Conservation (phyloP, 169 alveolate species). For the Cryptosporidium tyzzeri region DNA sequence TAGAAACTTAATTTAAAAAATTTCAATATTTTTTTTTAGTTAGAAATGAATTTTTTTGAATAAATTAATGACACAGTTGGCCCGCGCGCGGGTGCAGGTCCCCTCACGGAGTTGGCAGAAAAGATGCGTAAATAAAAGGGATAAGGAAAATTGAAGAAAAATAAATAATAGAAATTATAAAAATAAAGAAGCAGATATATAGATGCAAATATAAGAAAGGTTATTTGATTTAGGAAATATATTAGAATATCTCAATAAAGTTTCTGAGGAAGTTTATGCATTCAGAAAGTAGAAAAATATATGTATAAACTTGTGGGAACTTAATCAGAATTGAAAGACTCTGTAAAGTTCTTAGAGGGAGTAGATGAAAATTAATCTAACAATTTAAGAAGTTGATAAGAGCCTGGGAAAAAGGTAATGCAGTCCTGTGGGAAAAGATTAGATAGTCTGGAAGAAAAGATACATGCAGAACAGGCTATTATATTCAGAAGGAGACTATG, state of each 20-base stretch:
- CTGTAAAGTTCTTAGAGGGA: constrained; percentile 6
- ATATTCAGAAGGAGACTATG: constrained; percentile 34
- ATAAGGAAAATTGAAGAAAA: neutral
- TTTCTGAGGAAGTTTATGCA: neutral
- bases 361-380: constrained; percentile 16
- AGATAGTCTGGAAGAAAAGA: constrained; percentile 1
- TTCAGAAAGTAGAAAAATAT: neutral
- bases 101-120: constrained; percentile 3
- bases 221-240: neutral
- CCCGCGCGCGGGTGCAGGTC: neutral
- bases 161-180: neutral
- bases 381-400: neutral
- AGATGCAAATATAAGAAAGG: constrained; percentile 10
- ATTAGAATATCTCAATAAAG: neutral
- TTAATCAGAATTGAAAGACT: constrained; percentile 2
- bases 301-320: constrained; percentile 12
- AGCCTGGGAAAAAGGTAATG: constrained; percentile 4
- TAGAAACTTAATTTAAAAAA: no score
- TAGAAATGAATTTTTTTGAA: no score
- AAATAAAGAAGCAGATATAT: neutral
- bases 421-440: neutral
- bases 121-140: neutral
- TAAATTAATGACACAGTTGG: neutral
- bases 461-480: constrained; percentile 53
- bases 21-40: no score